Evolutionary conservation across 176 grass and related monocot genomes (phyloP).

Genomic region (Tuctoria greenei): DNA sequence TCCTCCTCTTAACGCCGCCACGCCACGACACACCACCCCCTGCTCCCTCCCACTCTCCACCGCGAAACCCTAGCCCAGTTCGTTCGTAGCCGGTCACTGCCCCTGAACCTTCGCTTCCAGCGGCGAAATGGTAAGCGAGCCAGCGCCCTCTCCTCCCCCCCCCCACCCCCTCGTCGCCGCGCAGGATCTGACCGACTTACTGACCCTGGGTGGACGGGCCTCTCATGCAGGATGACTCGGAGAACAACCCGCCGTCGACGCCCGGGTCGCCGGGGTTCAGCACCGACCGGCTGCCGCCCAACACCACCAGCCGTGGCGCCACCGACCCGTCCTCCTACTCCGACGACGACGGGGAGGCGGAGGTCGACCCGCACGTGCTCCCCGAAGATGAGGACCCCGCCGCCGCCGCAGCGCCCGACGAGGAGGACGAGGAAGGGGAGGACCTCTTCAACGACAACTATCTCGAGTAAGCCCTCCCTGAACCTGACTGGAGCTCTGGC

Average conservation of each 20-base stretch:
- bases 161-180: neutral
- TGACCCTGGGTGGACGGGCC: neutral
- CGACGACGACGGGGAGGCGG: constrained; percentile 75
- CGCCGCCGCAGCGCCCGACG: constrained; percentile 32
- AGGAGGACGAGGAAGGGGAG: constrained; percentile 92
- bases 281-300: constrained; percentile 76
- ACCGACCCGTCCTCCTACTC: constrained; percentile 75
- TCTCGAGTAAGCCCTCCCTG: constrained; percentile 61
- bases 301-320: constrained; percentile 58
- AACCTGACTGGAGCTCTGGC: neutral
- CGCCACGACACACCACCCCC: too few relatives aligned
- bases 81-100: neutral
- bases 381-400: constrained; percentile 64
- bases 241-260: constrained; percentile 77
- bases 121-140: constrained; percentile 27
- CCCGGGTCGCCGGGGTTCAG: constrained; percentile 86
- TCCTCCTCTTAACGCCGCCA: too few relatives aligned
- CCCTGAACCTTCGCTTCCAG: neutral
- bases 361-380: constrained; percentile 72
- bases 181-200: constrained; percentile 24
- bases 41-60: too few relatives aligned
- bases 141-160: neutral
- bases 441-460: constrained; percentile 94
- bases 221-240: constrained; percentile 64
- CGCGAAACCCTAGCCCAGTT: constrained; percentile 24